Evolutionary conservation across 169 alveolate genomes (phyloP).

Genomic region (Toxoplasma gondii): DNA sequence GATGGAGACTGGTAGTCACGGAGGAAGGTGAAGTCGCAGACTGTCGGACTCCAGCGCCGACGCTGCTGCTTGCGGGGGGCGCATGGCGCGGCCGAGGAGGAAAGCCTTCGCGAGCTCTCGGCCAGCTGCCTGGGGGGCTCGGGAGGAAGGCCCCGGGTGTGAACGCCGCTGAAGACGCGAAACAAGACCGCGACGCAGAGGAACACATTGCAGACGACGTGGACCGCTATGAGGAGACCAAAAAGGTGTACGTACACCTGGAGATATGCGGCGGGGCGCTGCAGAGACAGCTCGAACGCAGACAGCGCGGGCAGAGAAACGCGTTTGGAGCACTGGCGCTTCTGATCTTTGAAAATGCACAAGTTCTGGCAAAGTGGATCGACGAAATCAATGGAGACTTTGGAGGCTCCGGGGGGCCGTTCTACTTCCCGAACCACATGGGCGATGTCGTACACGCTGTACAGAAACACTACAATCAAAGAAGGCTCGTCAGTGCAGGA

Average conservation of each 20-base stretch:
- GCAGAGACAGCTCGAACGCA: constrained; percentile 8
- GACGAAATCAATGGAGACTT: background rate
- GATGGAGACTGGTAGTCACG: background rate
- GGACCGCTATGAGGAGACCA: constrained; percentile 37
- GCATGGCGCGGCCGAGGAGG: background rate
- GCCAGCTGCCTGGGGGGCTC: too few species aligned
- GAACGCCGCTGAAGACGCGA: background rate
- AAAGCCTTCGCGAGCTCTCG: background rate
- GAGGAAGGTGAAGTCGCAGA: constrained; percentile 33
- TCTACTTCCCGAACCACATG: constrained; percentile 70
- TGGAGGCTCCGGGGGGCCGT: background rate
- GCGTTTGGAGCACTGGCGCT: constrained; percentile 31
- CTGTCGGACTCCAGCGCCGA: background rate
- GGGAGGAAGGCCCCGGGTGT: too few species aligned
- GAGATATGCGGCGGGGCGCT: background rate
- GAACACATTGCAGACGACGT: background rate
- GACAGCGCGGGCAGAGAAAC: background rate
- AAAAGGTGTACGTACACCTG: constrained; percentile 4
- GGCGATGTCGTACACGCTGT: constrained; percentile 71
- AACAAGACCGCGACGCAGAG: too few species aligned
- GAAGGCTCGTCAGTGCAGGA: constrained; percentile 64
- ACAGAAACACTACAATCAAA: constrained; percentile 70
- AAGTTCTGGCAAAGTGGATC: constrained; percentile 16
- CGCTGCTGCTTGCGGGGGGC: constrained; percentile 2
- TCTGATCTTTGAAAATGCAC: constrained; percentile 1